These are phyloP conservation scores for Williopsis jadinii DNA, from an alignment of 1,139 yeast species.

Conservation along the genomic window DNA sequence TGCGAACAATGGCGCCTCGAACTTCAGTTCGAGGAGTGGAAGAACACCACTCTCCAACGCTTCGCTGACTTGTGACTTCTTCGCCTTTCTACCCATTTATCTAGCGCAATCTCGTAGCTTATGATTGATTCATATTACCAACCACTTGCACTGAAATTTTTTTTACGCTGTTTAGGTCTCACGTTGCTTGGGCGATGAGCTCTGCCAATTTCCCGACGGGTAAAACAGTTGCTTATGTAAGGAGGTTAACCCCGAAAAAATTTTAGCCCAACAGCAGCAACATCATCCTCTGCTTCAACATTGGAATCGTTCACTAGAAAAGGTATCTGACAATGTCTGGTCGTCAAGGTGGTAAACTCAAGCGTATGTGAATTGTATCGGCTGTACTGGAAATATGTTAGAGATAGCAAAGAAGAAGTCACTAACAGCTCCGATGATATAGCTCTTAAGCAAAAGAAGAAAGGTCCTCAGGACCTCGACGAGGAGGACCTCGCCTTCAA, in stretches of 20 bases:
- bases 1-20: slow-evolving; percentile 62
- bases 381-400: background rate
- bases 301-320: no score
- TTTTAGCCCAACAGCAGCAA: no score
- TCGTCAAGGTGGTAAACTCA: slow-evolving; percentile 64
- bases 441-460: slow-evolving; percentile 51
- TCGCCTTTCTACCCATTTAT: slow-evolving; percentile 5
- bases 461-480: slow-evolving; percentile 64
- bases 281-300: no score
- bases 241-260: no score
- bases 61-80: slow-evolving; percentile 8
- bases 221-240: no score
- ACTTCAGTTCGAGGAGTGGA: slow-evolving; percentile 48
- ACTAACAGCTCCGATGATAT: background rate
- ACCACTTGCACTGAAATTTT: no score
- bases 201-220: no score
- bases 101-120: background rate
- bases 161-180: no score
- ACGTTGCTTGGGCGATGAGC: no score
- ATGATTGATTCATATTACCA: no score
- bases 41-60: slow-evolving; percentile 10
- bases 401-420: background rate
- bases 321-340: slow-evolving; percentile 42
- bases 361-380: slow-evolving; percentile 20
- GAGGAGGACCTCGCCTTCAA: slow-evolving; percentile 88